These are phyloP conservation scores for Kokia cookei DNA, from an alignment of 441 rosid species.

Conservation along the genomic window DNA sequence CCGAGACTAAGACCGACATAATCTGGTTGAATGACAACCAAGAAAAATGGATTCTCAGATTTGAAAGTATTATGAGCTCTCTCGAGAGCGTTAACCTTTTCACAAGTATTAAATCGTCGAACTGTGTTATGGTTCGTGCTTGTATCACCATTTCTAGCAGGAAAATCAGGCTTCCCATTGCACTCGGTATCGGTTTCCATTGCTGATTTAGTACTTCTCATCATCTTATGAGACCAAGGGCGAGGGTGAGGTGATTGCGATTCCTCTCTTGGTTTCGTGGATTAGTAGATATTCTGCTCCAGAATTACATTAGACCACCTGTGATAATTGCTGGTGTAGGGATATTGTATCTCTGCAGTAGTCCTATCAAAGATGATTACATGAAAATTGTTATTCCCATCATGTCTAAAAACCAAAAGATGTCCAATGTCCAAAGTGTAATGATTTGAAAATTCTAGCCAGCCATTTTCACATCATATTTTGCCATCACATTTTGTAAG, in stretches of 20 bases:
- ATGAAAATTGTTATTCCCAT: no score
- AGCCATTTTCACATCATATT: neutral
- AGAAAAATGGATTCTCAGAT: conserved; percentile 15
- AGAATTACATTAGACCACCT: neutral
- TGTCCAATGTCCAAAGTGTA: neutral
- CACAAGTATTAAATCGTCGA: neutral
- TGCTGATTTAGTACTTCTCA: neutral
- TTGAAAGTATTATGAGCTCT: conserved; percentile 11
- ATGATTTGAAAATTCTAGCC: conserved; percentile 1
- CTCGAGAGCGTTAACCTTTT: neutral
- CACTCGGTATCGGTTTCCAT: neutral
- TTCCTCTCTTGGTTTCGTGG: neutral
- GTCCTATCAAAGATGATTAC: neutral
- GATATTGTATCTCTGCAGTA: neutral
- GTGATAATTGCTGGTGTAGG: neutral
- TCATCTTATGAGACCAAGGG: neutral
- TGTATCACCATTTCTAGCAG: neutral
- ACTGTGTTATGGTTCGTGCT: neutral
- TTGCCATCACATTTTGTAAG: neutral
- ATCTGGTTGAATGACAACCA: conserved; percentile 18
- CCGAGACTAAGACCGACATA: neutral
- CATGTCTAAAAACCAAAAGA: neutral
- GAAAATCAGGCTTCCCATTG: neutral
- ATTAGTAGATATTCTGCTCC: neutral
- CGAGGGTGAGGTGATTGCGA: neutral